Conservation (phyloP, 2,329 filamentous ascomycete species). For the Trematosphaeria pertusa region DNA sequence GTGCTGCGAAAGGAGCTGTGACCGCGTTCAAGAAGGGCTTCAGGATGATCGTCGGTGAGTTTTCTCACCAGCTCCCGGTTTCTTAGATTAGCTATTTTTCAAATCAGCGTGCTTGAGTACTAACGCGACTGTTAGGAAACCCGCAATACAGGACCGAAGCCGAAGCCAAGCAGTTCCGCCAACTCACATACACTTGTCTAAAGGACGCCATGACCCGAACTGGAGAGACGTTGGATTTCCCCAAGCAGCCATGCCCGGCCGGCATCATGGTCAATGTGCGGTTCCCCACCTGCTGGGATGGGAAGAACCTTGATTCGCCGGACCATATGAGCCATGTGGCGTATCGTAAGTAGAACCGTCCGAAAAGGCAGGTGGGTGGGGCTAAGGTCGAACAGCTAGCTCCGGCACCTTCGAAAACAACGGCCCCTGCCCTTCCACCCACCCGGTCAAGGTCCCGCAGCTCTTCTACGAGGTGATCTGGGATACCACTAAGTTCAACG, state of each 20-base stretch:
- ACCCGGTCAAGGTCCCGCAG: slow-evolving; percentile 49
- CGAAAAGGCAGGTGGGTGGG: background rate
- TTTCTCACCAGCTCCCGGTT: background rate
- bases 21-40: slow-evolving; percentile 56
- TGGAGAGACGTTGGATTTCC: slow-evolving; percentile 50
- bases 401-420: slow-evolving; percentile 41
- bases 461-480: slow-evolving; percentile 31
- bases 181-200: slow-evolving; percentile 55
- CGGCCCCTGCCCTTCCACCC: slow-evolving; percentile 59
- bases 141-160: slow-evolving; percentile 43
- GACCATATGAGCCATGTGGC: slow-evolving; percentile 62
- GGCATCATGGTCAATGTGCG: slow-evolving; percentile 54
- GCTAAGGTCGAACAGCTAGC: slow-evolving; percentile 5
- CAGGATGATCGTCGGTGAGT: slow-evolving; percentile 51
- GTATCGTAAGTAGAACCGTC: slow-evolving; percentile 41
- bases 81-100: too few species aligned
- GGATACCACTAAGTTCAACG: slow-evolving; percentile 45
- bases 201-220: slow-evolving; percentile 47
- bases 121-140: too few species aligned
- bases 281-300: slow-evolving; percentile 52
- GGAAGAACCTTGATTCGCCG: slow-evolving; percentile 55
- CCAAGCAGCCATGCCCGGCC: slow-evolving; percentile 46
- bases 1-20: slow-evolving; percentile 34
- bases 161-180: slow-evolving; percentile 48
- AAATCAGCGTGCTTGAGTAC: too few species aligned